Conservation (phyloP, 2,329 filamentous ascomycete species). For the Nothophoma quercina region DNA sequence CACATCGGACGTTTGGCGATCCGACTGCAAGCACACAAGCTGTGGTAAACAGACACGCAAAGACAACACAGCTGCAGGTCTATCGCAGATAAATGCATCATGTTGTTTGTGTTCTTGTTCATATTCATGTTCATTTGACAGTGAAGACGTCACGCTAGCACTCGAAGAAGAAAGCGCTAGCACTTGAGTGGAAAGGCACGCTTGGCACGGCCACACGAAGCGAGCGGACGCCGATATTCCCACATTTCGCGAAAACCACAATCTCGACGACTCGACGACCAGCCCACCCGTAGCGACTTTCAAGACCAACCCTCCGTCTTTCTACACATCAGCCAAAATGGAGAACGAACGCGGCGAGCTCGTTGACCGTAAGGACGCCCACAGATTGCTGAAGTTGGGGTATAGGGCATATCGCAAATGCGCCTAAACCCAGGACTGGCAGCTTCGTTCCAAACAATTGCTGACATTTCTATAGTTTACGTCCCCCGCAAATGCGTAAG, state of each 20-base stretch:
- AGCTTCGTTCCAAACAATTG: conserved; percentile 1
- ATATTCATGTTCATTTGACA: neutral
- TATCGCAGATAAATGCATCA: too few relatives aligned
- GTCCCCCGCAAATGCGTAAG: conserved; percentile 54
- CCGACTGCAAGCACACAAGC: too few relatives aligned
- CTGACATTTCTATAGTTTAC: conserved; percentile 38
- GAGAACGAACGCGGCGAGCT: conserved; percentile 99
- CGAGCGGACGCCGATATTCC: conserved; percentile 11
- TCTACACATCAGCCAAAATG: conserved; percentile 69
- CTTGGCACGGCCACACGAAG: conserved; percentile 13
- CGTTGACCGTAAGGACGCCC: conserved; percentile 73
- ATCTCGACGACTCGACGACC: conserved; percentile 35
- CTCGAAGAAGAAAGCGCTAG: too few relatives aligned
- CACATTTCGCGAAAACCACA: conserved; percentile 18
- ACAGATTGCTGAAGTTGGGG: neutral
- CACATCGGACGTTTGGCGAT: too few relatives aligned
- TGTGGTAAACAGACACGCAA: too few relatives aligned
- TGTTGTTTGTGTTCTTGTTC: too few relatives aligned
- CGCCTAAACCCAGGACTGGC: conserved; percentile 3
- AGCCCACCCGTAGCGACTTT: conserved; percentile 34
- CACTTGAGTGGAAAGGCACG: conserved; percentile 1
- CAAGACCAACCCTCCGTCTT: conserved; percentile 36
- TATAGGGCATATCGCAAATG: conserved; percentile 7
- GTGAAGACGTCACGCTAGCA: too few relatives aligned
- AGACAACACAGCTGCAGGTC: neutral